These are phyloP conservation scores for Dittrichia graveolens DNA, from an alignment of 129 eudicot species.

Conservation along the genomic window DNA sequence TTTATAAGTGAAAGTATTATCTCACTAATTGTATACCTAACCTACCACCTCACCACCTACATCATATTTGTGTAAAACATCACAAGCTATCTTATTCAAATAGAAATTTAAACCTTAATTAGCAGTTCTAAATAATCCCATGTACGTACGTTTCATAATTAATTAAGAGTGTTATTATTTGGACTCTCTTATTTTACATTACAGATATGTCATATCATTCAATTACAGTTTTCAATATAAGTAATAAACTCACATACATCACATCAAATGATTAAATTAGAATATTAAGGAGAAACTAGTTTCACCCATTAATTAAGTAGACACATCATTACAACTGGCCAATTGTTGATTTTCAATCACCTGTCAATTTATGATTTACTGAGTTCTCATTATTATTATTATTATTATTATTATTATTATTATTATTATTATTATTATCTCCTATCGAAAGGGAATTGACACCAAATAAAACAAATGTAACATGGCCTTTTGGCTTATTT, in stretches of 20 bases:
- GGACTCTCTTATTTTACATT: too few species aligned
- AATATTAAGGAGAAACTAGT: too few species aligned
- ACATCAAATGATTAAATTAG: too few species aligned
- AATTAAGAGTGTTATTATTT: too few species aligned
- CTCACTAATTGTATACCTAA: too few species aligned
- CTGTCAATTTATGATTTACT: conserved; percentile 15
- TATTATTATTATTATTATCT: neutral
- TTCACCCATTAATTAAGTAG: too few species aligned
- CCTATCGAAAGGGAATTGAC: conserved; percentile 15
- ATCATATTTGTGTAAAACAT: neutral
- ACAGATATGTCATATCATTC: too few species aligned
- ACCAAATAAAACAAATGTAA: conserved; percentile 25
- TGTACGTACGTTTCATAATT: conserved; percentile 17
- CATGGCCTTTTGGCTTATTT: conserved; percentile 24
- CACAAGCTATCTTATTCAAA: neutral
- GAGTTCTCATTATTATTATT: neutral
- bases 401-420: neutral
- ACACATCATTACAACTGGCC: conserved; percentile 32
- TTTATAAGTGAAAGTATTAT: too few species aligned
- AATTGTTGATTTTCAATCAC: conserved; percentile 24
- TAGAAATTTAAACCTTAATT: neutral
- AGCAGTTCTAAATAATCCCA: neutral
- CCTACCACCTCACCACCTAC: too few species aligned
- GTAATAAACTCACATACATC: too few species aligned
- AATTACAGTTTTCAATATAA: too few species aligned